Conservation (phyloP, 106 monocot genomes). For the Iris macrosiphon region DNA sequence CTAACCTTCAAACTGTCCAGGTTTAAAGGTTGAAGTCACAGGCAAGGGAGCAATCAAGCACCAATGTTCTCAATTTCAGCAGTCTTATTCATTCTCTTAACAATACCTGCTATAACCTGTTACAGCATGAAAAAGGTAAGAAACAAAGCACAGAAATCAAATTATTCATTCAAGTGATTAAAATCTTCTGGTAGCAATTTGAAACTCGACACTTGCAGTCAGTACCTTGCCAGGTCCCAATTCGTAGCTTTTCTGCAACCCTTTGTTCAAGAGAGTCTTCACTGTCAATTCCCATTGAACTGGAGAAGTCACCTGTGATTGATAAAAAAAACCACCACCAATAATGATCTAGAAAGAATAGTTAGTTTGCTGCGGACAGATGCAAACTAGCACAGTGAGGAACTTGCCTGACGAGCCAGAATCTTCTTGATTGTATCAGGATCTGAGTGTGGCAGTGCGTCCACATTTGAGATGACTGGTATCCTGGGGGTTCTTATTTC, state of each 20-base stretch:
- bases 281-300: constrained; percentile 60
- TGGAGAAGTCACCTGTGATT: constrained; percentile 43
- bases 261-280: constrained; percentile 49
- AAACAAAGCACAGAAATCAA: too few relatives aligned
- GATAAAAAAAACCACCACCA: background rate
- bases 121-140: background rate
- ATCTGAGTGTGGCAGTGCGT: constrained; percentile 72
- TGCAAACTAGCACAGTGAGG: too few relatives aligned
- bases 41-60: constrained; percentile 42
- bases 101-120: constrained; percentile 82
- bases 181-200: too few relatives aligned
- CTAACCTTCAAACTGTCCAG: too few relatives aligned
- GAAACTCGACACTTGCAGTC: background rate
- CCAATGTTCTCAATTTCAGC: constrained; percentile 72
- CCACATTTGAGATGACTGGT: constrained; percentile 88
- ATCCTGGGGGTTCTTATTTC: constrained; percentile 61
- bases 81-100: constrained; percentile 72
- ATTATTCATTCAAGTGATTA: too few relatives aligned
- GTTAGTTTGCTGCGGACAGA: background rate
- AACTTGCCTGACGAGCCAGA: constrained; percentile 58
- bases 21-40: too few relatives aligned
- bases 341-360: too few relatives aligned
- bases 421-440: constrained; percentile 68
- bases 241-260: constrained; percentile 57
- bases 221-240: constrained; percentile 51